phyloP scores from a whole-genome alignment of 163 green algal genomes.

The Prototheca stagnorum region DNA sequence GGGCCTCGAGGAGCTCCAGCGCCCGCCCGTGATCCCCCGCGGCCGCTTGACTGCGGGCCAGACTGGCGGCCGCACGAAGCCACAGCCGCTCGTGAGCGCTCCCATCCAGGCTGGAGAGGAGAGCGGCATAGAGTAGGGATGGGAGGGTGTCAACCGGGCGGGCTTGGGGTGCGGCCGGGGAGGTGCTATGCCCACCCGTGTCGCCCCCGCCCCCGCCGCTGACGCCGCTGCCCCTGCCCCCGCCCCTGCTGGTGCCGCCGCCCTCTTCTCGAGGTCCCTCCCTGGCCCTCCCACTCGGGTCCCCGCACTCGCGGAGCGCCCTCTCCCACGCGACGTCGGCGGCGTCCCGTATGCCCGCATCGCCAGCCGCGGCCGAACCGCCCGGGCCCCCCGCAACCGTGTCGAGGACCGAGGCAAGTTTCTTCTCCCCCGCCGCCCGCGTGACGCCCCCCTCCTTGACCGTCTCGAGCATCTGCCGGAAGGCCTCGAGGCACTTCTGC shows the following conservation, averaged over 20 bases:
- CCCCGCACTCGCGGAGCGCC: too few relatives aligned
- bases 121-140: background rate
- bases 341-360: too few relatives aligned
- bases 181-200: too few relatives aligned
- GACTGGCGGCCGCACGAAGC: conserved; percentile 97
- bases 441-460: conserved; percentile 48
- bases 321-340: too few relatives aligned
- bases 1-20: conserved; percentile 50
- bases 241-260: too few relatives aligned
- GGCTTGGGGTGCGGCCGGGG: too few relatives aligned
- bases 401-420: conserved; percentile 85
- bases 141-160: background rate
- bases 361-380: background rate
- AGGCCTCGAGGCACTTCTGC: conserved; percentile 75
- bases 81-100: conserved; percentile 94
- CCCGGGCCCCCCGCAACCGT: conserved; percentile 3
- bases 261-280: too few relatives aligned
- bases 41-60: conserved; percentile 79
- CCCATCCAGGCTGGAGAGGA: too few relatives aligned
- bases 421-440: conserved; percentile 93
- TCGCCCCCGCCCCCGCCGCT: too few relatives aligned
- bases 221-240: too few relatives aligned
- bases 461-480: conserved; percentile 32
- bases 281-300: too few relatives aligned
- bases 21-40: conserved; percentile 58